These are phyloP conservation scores for Pyrrhoderma noxium DNA, from an alignment of 1,284 basidiomycete species.

Conservation along the genomic window DNA sequence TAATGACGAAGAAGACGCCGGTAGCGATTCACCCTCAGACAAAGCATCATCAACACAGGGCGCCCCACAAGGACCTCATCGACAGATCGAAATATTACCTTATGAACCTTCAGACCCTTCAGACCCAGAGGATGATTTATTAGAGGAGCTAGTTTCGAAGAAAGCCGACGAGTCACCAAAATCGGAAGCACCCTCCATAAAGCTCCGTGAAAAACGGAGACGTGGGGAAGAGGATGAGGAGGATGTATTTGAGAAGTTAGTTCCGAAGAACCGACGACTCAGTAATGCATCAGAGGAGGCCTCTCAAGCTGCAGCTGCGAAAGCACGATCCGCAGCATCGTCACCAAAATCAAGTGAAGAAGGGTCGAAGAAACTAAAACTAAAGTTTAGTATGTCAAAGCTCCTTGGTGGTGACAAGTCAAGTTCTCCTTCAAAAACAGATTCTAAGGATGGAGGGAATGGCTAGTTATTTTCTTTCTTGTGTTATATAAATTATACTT, in stretches of 20 bases:
- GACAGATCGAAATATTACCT: slow-evolving; percentile 30
- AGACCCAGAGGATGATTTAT: slow-evolving; percentile 48
- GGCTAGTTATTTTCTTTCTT: slow-evolving; percentile 33
- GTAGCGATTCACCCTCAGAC: slow-evolving; percentile 22
- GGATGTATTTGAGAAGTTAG: slow-evolving; percentile 54
- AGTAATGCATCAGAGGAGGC: slow-evolving; percentile 29
- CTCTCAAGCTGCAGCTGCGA: slow-evolving; percentile 19
- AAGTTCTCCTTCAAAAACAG: slow-evolving; percentile 47
- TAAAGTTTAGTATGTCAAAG: slow-evolving; percentile 44
- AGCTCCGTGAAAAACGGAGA: slow-evolving; percentile 59
- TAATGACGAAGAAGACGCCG: slow-evolving; percentile 51
- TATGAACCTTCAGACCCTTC: slow-evolving; percentile 29
- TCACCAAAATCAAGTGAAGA: slow-evolving; percentile 31
- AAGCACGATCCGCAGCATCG: slow-evolving; percentile 19
- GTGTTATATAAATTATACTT: slow-evolving; percentile 1
- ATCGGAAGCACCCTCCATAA: slow-evolving; percentile 29
- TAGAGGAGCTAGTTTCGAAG: slow-evolving; percentile 42
- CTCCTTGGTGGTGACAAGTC: not conserved
- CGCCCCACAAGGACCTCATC: slow-evolving; percentile 36
- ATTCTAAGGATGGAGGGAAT: slow-evolving; percentile 69
- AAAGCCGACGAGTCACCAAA: slow-evolving; percentile 35
- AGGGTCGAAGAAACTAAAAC: slow-evolving; percentile 69
- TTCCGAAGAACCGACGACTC: slow-evolving; percentile 46
- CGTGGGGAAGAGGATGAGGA: slow-evolving; percentile 68
- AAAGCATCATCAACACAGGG: slow-evolving; percentile 6